Base-by-base conservation (phyloP, 129 eudicot species). In the Flaveria ramosissima region DNA sequence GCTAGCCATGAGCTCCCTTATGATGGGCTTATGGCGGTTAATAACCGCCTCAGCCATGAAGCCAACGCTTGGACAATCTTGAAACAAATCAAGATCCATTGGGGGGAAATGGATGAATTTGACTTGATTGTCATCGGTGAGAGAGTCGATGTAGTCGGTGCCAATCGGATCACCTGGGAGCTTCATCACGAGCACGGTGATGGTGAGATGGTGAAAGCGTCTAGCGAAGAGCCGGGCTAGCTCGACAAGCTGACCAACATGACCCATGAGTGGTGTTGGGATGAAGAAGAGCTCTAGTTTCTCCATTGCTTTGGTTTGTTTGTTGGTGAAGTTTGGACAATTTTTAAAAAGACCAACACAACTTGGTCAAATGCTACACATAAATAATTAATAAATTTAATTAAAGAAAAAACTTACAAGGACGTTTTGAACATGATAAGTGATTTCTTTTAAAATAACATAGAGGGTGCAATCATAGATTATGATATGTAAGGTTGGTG, bases 101-200 rank as follows among this genome's bases (percentile, higher is more conserved):
- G 61, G 71, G 2, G 94, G 85, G 48, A 86, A 87, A 27, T 86
- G 68, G 66, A 80, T 14, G 78, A 86, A 83, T 11, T 41, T 71
- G 82, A 84, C 69, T 14, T 45, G 74, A 10, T 24, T 46, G 11
- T 48, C 10, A 26, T 63, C 46, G 15, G 73, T 43, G 46, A 86
- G 75, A 14, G 84, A 78, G 47, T 83, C 55, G 48, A 57, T 74
- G 86, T 56, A 82, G 15, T 26, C 9, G 76, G 77, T 62, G 64
- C 78, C 76, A 1, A 74, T 48, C 2, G 76, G 64, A 24, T 85
- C 87, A 6, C 48, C 65, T 0, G 92, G 92, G 32, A 85, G 78
- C 74, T 87, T 79, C 78, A 85, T 85, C 47, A 83, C 13, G 17
- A 89, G 80, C 47, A 85, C 69, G 2, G 85, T 85, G 68, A 78